Percentiles rank a stretch among this genome's conserved stretches.
phyloP scores from a whole-genome alignment of 257 asterid species.

The Coffea eugenioides region DNA sequence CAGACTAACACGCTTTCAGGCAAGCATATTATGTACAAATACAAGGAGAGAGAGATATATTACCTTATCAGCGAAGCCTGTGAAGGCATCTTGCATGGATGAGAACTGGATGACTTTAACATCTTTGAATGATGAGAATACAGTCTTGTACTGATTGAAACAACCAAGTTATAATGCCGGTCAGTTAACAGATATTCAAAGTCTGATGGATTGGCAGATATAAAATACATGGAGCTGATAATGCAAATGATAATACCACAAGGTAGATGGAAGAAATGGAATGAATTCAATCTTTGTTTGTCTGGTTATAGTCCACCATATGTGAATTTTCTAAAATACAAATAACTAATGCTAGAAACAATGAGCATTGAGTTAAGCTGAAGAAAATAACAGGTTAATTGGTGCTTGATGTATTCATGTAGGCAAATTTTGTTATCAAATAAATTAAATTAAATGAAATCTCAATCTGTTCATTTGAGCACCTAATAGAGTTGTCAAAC shows the following conservation, averaged over 20 bases:
- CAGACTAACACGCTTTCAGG: background rate
- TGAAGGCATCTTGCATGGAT: slow-evolving; percentile 84
- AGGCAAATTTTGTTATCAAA: slow-evolving; percentile 1
- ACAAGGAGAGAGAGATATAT: background rate
- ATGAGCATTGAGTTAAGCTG: background rate
- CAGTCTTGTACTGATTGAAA: slow-evolving; percentile 58
- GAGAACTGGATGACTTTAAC: slow-evolving; percentile 90
- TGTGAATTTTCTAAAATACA: background rate
- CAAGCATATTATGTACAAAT: too few relatives aligned
- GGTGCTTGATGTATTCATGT: background rate
- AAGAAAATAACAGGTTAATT: background rate
- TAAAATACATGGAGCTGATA: background rate
- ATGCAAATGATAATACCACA: background rate
- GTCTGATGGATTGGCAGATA: background rate
- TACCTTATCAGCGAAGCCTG: slow-evolving; percentile 89
- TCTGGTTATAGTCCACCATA: background rate
- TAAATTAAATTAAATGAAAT: background rate
- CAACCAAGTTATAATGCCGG: slow-evolving; percentile 15
- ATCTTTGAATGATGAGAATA: slow-evolving; percentile 73
- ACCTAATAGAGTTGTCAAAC: background rate
- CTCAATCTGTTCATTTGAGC: background rate
- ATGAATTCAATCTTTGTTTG: background rate
- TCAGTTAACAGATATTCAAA: background rate
- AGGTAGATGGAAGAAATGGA: background rate
- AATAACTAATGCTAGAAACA: background rate